Base-by-base conservation (phyloP, 2,329 filamentous ascomycete species). In the Exophiala calicioides region DNA sequence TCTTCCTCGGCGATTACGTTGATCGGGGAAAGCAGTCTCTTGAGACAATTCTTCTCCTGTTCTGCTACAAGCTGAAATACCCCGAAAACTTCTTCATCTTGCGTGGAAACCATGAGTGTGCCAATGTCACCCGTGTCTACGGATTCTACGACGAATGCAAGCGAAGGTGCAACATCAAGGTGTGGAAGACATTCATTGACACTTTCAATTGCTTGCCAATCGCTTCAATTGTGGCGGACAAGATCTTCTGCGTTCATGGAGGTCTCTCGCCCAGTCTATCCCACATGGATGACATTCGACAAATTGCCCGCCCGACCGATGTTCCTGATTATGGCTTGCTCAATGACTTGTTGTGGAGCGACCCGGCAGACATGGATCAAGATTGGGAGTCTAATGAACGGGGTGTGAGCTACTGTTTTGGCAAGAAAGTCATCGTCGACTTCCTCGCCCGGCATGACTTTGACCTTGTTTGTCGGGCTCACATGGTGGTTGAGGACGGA, bases 111-210 rank as follows among this genome's bases (percentile, higher is more conserved):
- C 91, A 97, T 69, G 91, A 97, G 68, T 96, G 91, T 69, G 91
- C 91, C 60, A 95, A 95, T 58, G 90, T 97, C 42, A 97, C 90
- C 10, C 81, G 91, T 50, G 89, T 97, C 26, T 96, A 96, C 68
- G 91, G 91, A 2, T 97, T 97, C 69, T 97, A 97, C 72, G 91
- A 97, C 62, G 91, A 97, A 67, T 97, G 91, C 78, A 97, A 97
- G 73, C 81, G 91, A 57, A 81, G 91, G 52, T 95, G 88, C 74
- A 96, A 95, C 65, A 88, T 96, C 66, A 96, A 96, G 74, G 83
- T 95, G 44, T 97, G 91, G 91, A 97, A 97, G 75, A 94, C 89
- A 0, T 97, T 97, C 64, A 85, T 95, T 41, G 91, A 97, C 65
- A 93, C 88, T 19, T 97, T 97, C 77, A 97, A 97, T 68, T 90